Conservation (phyloP, 768 basidiomycete genomes). For the Boletus tomentosulus region DNA sequence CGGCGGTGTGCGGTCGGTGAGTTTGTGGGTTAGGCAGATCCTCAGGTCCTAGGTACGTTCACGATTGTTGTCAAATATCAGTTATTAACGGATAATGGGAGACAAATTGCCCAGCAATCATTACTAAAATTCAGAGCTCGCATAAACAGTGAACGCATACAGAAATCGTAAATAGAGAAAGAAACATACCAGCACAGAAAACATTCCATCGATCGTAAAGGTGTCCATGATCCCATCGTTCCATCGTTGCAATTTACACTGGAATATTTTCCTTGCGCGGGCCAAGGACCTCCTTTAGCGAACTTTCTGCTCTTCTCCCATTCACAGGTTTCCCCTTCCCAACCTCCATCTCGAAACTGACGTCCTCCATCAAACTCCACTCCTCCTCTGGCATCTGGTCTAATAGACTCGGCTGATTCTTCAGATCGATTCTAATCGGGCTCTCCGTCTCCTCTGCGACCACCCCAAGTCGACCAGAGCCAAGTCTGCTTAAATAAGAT, state of each 20-base stretch:
- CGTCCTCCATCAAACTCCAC: slow-evolving; percentile 43
- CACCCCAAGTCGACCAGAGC: slow-evolving; percentile 18
- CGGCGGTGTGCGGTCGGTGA: no score
- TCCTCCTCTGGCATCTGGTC: slow-evolving; percentile 59
- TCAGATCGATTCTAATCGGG: slow-evolving; percentile 48
- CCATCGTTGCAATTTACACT: slow-evolving; percentile 5
- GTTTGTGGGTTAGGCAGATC: no score
- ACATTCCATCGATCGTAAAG: not conserved
- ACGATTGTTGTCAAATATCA: not conserved
- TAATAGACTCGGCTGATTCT: slow-evolving; percentile 46
- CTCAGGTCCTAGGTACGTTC: not conserved
- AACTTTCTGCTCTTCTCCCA: slow-evolving; percentile 33
- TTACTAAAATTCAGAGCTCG: not conserved
- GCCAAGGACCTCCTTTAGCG: slow-evolving; percentile 26
- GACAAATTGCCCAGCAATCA: not conserved
- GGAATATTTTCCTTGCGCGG: slow-evolving; percentile 26
- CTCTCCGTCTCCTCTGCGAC: slow-evolving; percentile 39
- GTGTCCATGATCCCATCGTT: not conserved
- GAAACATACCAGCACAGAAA: slow-evolving; percentile 6
- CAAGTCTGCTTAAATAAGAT: slow-evolving; percentile 43
- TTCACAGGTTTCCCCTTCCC: slow-evolving; percentile 16
- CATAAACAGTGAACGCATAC: slow-evolving; percentile 1
- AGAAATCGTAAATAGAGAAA: not conserved
- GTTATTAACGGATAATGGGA: not conserved
- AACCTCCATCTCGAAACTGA: slow-evolving; percentile 49